A percentile compares a stretch with the other conserved stretches of the same genome.
phyloP scores from a whole-genome alignment of 2,329 filamentous ascomycete species.

The Fusarium abutilonis region DNA sequence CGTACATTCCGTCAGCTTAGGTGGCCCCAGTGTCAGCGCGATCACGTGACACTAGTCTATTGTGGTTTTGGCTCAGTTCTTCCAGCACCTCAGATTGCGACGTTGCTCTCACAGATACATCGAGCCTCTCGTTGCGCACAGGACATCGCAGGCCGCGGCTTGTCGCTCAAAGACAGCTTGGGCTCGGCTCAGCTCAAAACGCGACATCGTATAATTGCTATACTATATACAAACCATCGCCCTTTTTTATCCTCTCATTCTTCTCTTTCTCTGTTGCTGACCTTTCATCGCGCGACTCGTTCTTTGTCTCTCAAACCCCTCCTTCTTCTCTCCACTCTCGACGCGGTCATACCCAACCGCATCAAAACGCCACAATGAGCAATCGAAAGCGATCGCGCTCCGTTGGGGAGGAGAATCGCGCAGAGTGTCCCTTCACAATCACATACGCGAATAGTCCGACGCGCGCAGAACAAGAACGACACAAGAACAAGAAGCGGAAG shows the following conservation, averaged over 20 bases:
- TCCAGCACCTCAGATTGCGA: constrained; percentile 40
- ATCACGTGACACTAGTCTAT: constrained; percentile 40
- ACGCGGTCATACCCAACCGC: constrained; percentile 42
- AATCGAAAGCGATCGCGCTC: constrained; percentile 63
- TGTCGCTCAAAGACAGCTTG: constrained; percentile 46
- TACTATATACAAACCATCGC: not conserved
- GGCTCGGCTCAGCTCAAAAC: constrained; percentile 40
- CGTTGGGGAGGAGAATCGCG: constrained; percentile 61
- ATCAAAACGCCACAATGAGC: constrained; percentile 43
- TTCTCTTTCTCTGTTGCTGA: not conserved
- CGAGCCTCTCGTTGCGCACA: constrained; percentile 43
- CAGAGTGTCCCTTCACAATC: constrained; percentile 66
- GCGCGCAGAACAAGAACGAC: constrained; percentile 49
- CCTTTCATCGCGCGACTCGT: constrained; percentile 32
- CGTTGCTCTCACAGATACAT: constrained; percentile 43
- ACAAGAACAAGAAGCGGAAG: constrained; percentile 59
- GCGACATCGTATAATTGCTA: constrained; percentile 31
- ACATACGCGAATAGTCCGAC: constrained; percentile 45
- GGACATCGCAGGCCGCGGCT: constrained; percentile 47
- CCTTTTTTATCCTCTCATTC: constrained; percentile 4
- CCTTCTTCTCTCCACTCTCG: constrained; percentile 41
- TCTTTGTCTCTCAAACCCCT: constrained; percentile 42
- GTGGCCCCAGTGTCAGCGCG: constrained; percentile 17
- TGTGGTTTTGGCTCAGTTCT: constrained; percentile 42
- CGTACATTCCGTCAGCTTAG: constrained; percentile 28